Conservation (phyloP, 768 basidiomycete species). For the Floccularia luteovirens region DNA sequence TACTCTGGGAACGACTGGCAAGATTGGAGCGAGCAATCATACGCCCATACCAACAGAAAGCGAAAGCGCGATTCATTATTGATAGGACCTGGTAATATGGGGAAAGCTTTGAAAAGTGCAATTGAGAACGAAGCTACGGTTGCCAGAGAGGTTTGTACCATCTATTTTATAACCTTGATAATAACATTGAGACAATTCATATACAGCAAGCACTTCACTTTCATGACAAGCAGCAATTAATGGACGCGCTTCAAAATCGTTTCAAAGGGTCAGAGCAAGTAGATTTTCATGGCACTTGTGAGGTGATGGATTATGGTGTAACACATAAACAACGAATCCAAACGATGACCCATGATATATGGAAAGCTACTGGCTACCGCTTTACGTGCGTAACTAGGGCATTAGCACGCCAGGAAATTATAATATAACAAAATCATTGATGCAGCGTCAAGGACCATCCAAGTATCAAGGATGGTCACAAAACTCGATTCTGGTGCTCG, state of each 20-base stretch:
- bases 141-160: conserved; percentile 10
- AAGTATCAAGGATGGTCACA: conserved; percentile 36
- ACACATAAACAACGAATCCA: conserved; percentile 35
- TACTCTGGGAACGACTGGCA: conserved; percentile 8
- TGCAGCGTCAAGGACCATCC: conserved; percentile 43
- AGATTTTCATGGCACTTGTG: conserved; percentile 35
- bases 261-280: conserved; percentile 26
- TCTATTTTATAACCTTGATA: background rate
- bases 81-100: conserved; percentile 11
- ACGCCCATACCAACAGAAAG: conserved; percentile 10
- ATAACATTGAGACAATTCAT: background rate
- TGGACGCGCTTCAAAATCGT: conserved; percentile 21
- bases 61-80: conserved; percentile 12
- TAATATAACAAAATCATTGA: background rate
- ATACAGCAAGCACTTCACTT: conserved; percentile 20
- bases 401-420: background rate
- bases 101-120: conserved; percentile 13
- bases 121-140: conserved; percentile 3
- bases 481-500: conserved; percentile 44
- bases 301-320: conserved; percentile 17
- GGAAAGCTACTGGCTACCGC: conserved; percentile 40
- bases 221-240: conserved; percentile 19
- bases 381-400: conserved; percentile 31
- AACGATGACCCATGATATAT: conserved; percentile 33
- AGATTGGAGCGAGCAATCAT: conserved; percentile 7